Conservation (phyloP, 1,284 basidiomycete genomes). For the Cutaneotrichosporon sp. region DNA sequence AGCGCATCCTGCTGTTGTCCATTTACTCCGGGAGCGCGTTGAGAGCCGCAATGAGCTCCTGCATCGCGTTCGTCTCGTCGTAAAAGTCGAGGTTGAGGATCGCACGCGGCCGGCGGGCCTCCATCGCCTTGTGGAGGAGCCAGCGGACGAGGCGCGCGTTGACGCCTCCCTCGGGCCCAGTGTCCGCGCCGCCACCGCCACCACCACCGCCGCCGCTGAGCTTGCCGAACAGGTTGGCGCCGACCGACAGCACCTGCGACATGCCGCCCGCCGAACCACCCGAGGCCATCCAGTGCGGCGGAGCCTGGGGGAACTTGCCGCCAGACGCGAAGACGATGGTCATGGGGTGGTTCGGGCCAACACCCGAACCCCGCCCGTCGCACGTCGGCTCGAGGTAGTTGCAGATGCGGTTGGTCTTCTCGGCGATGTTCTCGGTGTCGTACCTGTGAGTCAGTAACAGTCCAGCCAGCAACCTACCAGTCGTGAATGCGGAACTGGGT, state of each 20-base stretch:
- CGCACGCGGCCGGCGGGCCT: conserved; percentile 35
- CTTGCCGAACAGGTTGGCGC: conserved; percentile 12
- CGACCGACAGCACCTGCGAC: conserved; percentile 7
- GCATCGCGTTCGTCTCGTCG: conserved; percentile 18
- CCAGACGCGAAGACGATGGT: conserved; percentile 76
- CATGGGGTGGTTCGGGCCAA: conserved; percentile 45
- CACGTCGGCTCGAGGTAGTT: conserved; percentile 28
- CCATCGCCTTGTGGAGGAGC: conserved; percentile 58
- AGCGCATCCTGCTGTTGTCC: too few species aligned
- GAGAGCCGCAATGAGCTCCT: conserved; percentile 20
- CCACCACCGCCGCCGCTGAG: conserved; percentile 4
- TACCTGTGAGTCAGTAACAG: conserved; percentile 12
- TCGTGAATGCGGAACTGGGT: conserved; percentile 74
- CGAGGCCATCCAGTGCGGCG: conserved; percentile 63
- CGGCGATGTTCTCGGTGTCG: conserved; percentile 17
- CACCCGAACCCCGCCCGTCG: conserved; percentile 7
- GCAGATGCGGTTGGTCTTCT: conserved; percentile 58
- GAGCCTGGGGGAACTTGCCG: conserved; percentile 70
- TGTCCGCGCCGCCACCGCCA: neutral
- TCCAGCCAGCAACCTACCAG: conserved; percentile 61
- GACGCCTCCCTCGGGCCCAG: conserved; percentile 61
- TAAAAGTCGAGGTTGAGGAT: conserved; percentile 49
- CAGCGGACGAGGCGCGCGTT: conserved; percentile 70
- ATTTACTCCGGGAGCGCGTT: conserved; percentile 12
- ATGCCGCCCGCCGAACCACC: conserved; percentile 17